These are phyloP conservation scores for Vinca minor DNA, from an alignment of 257 asterid species.

Conservation along the genomic window DNA sequence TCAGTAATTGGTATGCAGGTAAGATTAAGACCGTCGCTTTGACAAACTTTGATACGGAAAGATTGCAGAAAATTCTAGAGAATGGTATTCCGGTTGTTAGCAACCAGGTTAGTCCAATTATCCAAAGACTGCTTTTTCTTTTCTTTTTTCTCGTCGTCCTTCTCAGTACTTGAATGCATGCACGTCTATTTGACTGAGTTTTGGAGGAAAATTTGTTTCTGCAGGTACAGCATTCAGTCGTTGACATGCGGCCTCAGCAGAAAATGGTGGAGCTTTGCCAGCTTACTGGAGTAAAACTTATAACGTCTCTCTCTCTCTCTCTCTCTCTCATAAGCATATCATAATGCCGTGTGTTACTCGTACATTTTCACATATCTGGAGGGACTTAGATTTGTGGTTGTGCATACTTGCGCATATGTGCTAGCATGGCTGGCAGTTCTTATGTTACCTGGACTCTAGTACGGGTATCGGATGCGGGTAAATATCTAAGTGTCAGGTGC, in stretches of 20 bases:
- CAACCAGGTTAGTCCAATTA: conserved; percentile 53
- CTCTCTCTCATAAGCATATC: conserved; percentile 14
- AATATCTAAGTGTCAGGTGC: too few relatives aligned
- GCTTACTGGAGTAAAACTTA: conserved; percentile 84
- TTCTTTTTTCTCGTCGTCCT: neutral
- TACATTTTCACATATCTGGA: neutral
- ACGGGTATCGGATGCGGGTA: too few relatives aligned
- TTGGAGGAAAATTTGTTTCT: conserved; percentile 15
- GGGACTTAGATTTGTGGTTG: neutral
- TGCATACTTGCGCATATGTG: neutral
- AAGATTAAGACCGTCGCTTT: conserved; percentile 92
- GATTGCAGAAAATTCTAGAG: conserved; percentile 74
- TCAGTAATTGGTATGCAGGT: conserved; percentile 49
- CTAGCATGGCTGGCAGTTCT: neutral
- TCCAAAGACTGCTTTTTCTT: neutral
- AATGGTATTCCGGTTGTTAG: conserved; percentile 91
- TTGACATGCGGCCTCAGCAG: conserved; percentile 99
- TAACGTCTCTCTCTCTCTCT: conserved; percentile 69
- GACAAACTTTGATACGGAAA: conserved; percentile 90
- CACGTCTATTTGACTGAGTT: neutral
- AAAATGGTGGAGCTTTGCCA: conserved; percentile 92
- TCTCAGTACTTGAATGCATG: neutral
- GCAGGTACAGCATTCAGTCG: conserved; percentile 95
- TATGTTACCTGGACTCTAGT: neutral
- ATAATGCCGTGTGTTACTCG: neutral